Evolutionary conservation across 73 alveolate genomes (phyloP), one percentile per base, ranked within the genome.

Genomic region (Paramecium tetraurelia): DNA sequence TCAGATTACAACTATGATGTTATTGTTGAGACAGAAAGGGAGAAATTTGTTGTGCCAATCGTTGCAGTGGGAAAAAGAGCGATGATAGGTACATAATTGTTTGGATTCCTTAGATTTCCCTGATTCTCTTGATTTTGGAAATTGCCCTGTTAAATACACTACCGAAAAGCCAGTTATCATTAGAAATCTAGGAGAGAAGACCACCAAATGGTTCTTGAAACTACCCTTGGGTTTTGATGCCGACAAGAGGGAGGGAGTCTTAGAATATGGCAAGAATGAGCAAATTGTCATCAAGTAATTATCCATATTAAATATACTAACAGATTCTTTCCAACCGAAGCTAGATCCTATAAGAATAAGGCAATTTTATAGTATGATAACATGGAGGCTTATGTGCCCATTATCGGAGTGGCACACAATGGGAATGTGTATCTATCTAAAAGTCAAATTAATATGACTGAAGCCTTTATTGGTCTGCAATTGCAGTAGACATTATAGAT

Each of bases 131-230:
- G 99, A 98, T 95, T 99, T 99, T 89, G 99, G 99, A 35, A 95
- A 95, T 69, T 98, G 98, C 63, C 99, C 99, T 83, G 99, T 99
- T 33, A 99, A 99, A 95, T 99, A 98, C 92, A 95, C 95, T 57
- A 97, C 99, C 20, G 99, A 98, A 92, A 99, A 98, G 93, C 99
- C 99, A 59, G 98, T 98, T 58, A 98, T 99, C 96, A 98, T 97
- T 12, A 92, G 99, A 93, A 96, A 96, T 86, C 72, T 99, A 38
- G 99, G 99, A 21, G 99, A 99, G 93, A 98, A 98, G 97, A 97
- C 99, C 10, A 99, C 99, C 16, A 99, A 99, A 96, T 99, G 99
- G 99, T 97, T 97, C 93, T 92, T 99, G 38, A 98, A 98, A 85
- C 98, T 92, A 7, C 98, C 97, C 63, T 96, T 85, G 72, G 96